These are phyloP conservation scores for Myriosclerotinia curreyana DNA, from an alignment of 2,329 filamentous ascomycete genomes.

Conservation along the genomic window DNA sequence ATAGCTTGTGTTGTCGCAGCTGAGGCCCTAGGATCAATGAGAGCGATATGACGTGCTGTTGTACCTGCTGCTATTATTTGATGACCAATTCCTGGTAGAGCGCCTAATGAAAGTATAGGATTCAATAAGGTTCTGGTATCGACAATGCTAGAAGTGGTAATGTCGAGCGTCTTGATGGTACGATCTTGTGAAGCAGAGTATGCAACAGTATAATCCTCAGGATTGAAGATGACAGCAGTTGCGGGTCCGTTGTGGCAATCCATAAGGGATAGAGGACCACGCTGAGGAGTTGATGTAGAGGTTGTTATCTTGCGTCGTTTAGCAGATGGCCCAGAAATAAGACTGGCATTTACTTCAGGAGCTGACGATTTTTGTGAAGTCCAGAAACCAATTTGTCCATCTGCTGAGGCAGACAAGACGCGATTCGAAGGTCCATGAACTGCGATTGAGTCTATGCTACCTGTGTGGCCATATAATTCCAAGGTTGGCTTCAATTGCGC, in stretches of 20 bases:
- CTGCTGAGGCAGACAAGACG: slow-evolving; percentile 80
- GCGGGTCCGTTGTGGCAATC: slow-evolving; percentile 68
- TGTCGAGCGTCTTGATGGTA: slow-evolving; percentile 84
- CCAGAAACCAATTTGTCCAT: slow-evolving; percentile 86
- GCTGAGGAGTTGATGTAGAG: slow-evolving; percentile 54
- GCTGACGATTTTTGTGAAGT: slow-evolving; percentile 73
- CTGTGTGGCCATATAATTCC: slow-evolving; percentile 80
- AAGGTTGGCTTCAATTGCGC: slow-evolving; percentile 63
- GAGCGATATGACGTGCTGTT: slow-evolving; percentile 79
- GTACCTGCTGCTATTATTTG: slow-evolving; percentile 69
- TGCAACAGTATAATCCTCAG: slow-evolving; percentile 77
- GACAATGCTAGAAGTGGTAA: slow-evolving; percentile 75
- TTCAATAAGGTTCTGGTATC: slow-evolving; percentile 81
- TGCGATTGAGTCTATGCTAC: slow-evolving; percentile 69
- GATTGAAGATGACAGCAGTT: slow-evolving; percentile 80
- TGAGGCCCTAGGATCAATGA: slow-evolving; percentile 84
- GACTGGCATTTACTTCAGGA: slow-evolving; percentile 67
- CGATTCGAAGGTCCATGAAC: slow-evolving; percentile 71
- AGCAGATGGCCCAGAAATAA: slow-evolving; percentile 63
- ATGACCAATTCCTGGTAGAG: slow-evolving; percentile 59
- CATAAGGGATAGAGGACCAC: slow-evolving; percentile 75
- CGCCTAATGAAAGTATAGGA: slow-evolving; percentile 73
- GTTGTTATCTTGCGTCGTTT: slow-evolving; percentile 73
- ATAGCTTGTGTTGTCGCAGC: slow-evolving; percentile 76
- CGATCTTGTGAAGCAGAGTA: slow-evolving; percentile 93